These are phyloP conservation scores for Hibiscus syriacus DNA, from an alignment of 345 rosid genomes.

Conservation along the genomic window DNA sequence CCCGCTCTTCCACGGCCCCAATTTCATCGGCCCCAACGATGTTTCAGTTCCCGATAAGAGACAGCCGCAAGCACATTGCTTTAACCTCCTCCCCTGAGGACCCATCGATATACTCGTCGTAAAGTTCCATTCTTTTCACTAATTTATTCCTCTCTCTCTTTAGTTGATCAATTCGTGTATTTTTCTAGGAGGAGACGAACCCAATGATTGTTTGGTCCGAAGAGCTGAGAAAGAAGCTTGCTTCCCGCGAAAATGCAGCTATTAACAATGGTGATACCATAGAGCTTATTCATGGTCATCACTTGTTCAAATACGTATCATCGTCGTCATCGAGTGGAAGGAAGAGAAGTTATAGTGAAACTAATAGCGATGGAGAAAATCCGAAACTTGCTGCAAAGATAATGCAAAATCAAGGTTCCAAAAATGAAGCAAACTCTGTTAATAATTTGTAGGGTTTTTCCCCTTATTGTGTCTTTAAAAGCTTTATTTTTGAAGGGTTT, in stretches of 20 bases:
- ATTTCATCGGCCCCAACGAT: constrained; percentile 58
- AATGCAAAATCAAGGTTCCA: constrained; percentile 25
- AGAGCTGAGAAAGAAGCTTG: constrained; percentile 42
- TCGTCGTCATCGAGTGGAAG: constrained; percentile 8
- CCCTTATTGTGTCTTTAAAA: neutral
- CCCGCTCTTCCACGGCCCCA: too few relatives aligned
- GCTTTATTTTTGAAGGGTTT: neutral
- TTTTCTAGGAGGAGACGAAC: constrained; percentile 64
- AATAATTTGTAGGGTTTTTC: neutral
- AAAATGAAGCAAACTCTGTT: constrained; percentile 1
- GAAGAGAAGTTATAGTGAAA: constrained; percentile 25
- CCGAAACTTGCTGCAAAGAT: constrained; percentile 37
- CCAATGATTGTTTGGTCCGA: constrained; percentile 67
- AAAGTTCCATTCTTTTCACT: neutral
- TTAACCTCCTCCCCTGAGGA: constrained; percentile 37
- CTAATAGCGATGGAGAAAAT: neutral
- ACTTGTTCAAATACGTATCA: constrained; percentile 48
- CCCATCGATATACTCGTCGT: constrained; percentile 55
- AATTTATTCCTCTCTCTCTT: neutral
- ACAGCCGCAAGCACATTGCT: constrained; percentile 80
- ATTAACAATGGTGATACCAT: constrained; percentile 47
- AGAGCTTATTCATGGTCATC: constrained; percentile 81
- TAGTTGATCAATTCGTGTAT: neutral
- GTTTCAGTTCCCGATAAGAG: constrained; percentile 57
- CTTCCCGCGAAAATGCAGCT: constrained; percentile 32